Evolutionary conservation across 441 rosid genomes (phyloP).

Genomic region (Syzygium malaccense): DNA sequence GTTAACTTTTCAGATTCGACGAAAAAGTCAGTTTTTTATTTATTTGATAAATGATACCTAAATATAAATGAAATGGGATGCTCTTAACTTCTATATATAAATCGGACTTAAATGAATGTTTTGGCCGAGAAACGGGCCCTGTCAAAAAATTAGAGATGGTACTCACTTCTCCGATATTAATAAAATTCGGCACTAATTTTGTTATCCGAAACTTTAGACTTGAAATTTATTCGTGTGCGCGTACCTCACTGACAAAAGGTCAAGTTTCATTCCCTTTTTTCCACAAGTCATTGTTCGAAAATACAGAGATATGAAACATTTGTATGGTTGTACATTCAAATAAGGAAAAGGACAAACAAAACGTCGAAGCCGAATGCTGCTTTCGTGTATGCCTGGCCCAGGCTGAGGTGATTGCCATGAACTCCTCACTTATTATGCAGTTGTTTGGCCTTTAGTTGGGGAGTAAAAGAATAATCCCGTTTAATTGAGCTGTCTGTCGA

Average conservation of each 20-base stretch:
- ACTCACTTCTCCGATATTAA: not conserved
- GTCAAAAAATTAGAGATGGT: not conserved
- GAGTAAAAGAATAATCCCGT: too few relatives aligned
- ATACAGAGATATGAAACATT: not conserved
- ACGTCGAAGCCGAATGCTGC: not conserved
- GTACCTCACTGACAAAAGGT: not conserved
- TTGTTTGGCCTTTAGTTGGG: too few relatives aligned
- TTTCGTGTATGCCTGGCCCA: not conserved
- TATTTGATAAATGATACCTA: too few relatives aligned
- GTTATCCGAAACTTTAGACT: not conserved
- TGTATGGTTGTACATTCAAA: not conserved
- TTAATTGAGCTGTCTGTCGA: too few relatives aligned
- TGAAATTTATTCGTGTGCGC: not conserved
- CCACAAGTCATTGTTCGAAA: not conserved
- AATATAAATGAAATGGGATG: too few relatives aligned
- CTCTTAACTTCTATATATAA: too few relatives aligned
- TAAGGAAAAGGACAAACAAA: not conserved
- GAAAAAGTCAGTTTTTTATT: too few relatives aligned
- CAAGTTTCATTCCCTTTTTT: not conserved
- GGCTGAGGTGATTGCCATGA: too few relatives aligned
- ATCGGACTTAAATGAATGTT: too few relatives aligned
- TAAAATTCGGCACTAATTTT: not conserved
- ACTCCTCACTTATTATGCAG: too few relatives aligned
- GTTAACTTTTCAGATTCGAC: too few relatives aligned
- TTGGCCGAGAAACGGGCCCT: too few relatives aligned